phyloP scores from a whole-genome alignment of 2,329 filamentous ascomycete genomes.

The Plectosphaerella sp. region DNA sequence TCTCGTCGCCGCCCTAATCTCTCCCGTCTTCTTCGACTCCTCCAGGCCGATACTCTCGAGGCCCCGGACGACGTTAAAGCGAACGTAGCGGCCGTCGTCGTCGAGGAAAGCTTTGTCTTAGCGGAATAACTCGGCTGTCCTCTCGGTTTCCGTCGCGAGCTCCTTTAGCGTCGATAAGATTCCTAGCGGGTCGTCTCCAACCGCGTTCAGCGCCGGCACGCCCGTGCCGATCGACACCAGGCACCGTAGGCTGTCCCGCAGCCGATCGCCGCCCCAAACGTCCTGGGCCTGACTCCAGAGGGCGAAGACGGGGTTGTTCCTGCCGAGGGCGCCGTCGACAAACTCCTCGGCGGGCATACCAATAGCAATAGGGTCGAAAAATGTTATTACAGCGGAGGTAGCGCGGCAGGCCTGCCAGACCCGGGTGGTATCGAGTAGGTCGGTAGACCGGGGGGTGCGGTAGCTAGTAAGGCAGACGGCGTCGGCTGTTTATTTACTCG shows the following conservation, averaged over 20 bases:
- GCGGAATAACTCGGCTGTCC: not conserved
- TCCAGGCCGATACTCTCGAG: too few species aligned
- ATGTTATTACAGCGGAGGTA: conserved; percentile 13
- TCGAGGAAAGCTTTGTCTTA: conserved; percentile 22
- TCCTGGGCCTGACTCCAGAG: conserved; percentile 33
- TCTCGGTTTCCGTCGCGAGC: too few species aligned
- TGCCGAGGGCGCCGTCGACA: conserved; percentile 16
- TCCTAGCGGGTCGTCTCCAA: too few species aligned
- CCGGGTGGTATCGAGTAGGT: conserved; percentile 28
- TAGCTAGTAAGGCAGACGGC: too few species aligned
- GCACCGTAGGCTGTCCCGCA: conserved; percentile 24
- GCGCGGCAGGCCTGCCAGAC: conserved; percentile 12
- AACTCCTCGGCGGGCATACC: not conserved
- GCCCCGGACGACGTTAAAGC: too few species aligned
- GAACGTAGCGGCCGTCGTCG: not conserved
- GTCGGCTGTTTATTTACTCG: too few species aligned
- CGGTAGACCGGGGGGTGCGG: conserved; percentile 8
- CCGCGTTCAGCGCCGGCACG: too few species aligned
- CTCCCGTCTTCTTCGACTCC: too few species aligned
- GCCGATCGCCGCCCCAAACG: conserved; percentile 24
- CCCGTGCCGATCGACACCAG: conserved; percentile 36
- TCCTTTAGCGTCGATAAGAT: too few species aligned
- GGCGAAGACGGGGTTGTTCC: conserved; percentile 37
- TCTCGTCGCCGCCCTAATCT: too few species aligned
- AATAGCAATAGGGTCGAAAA: conserved; percentile 3